phyloP scores from a whole-genome alignment of 495 filamentous ascomycete genomes.

The Jackrogersella multiformis region DNA sequence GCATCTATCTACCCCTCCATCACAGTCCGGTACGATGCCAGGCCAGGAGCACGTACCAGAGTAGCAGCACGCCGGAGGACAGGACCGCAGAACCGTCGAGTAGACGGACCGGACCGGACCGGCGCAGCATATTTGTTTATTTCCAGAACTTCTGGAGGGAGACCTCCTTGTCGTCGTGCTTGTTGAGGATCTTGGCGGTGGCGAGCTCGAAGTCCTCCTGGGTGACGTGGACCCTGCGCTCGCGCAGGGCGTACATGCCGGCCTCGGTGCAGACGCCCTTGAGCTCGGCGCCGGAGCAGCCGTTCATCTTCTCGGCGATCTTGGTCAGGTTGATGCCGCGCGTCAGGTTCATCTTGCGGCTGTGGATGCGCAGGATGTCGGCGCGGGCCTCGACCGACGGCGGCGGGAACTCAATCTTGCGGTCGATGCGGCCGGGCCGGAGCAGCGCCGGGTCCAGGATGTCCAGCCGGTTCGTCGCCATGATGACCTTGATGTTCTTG shows the following conservation, averaged over 20 bases:
- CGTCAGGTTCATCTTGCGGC: conserved; percentile 96
- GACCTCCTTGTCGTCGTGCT: conserved; percentile 98
- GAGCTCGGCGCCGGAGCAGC: conserved; percentile 94
- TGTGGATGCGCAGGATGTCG: conserved; percentile 97
- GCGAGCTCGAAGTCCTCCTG: conserved; percentile 99
- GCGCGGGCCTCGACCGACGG: conserved; percentile 96
- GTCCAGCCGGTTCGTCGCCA: conserved; percentile 98
- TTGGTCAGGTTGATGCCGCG: conserved; percentile 97
- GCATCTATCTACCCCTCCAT: no score
- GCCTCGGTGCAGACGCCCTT: conserved; percentile 98
- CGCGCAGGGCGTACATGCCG: conserved; percentile 96
- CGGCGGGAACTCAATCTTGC: conserved; percentile 99
- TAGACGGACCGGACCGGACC: no score
- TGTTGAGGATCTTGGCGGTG: conserved; percentile 99
- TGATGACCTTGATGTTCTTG: conserved; percentile 99
- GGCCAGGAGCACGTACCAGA: conserved; percentile 2
- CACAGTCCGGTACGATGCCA: no score
- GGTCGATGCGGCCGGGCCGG: conserved; percentile 94
- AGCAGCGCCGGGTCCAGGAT: conserved; percentile 95
- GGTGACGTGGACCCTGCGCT: conserved; percentile 95
- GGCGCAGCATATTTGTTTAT: conserved; percentile 57
- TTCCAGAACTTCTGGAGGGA: conserved; percentile 89
- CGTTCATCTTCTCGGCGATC: conserved; percentile 99
- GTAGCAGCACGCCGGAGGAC: not conserved
- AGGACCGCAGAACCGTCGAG: not conserved